Percentiles rank a stretch among this genome's conserved stretches.
Evolutionary conservation across 306 rosid genomes (phyloP).

Genomic region (Fragaria nilgerrensis): DNA sequence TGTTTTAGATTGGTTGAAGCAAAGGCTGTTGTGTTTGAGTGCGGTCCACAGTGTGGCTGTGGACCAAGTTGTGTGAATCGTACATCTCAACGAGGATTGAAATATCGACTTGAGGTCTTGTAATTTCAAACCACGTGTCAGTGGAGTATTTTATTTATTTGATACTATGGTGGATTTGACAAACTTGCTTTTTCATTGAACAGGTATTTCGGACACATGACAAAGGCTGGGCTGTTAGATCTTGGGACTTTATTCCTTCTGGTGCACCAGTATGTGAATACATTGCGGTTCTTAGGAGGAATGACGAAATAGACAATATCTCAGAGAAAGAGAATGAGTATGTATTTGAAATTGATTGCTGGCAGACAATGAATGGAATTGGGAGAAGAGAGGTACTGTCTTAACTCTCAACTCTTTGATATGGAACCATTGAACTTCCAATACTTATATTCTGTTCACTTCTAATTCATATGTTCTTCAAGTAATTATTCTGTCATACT

Average conservation of each 20-base stretch:
- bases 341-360: slow-evolving; percentile 36
- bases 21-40: slow-evolving; percentile 37
- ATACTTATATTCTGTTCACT: not conserved
- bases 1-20: slow-evolving; percentile 26
- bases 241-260: slow-evolving; percentile 38
- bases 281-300: slow-evolving; percentile 31
- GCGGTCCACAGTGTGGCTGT: slow-evolving; percentile 41
- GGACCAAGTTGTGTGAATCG: slow-evolving; percentile 37
- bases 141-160: not conserved
- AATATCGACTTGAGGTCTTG: slow-evolving; percentile 33
- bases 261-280: slow-evolving; percentile 42
- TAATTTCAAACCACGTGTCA: not conserved
- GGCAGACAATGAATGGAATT: slow-evolving; percentile 31
- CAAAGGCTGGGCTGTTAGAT: slow-evolving; percentile 40
- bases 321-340: slow-evolving; percentile 25
- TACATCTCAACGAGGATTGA: slow-evolving; percentile 29
- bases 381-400: slow-evolving; percentile 34
- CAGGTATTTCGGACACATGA: slow-evolving; percentile 31
- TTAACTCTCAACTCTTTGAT: not conserved
- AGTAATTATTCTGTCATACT: not conserved
- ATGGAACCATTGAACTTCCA: not conserved
- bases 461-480: not conserved
- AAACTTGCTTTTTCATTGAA: not conserved
- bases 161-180: not conserved
- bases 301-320: slow-evolving; percentile 19